phyloP scores from a whole-genome alignment of 2,329 filamentous ascomycete species.

The Microcera coccophila region DNA sequence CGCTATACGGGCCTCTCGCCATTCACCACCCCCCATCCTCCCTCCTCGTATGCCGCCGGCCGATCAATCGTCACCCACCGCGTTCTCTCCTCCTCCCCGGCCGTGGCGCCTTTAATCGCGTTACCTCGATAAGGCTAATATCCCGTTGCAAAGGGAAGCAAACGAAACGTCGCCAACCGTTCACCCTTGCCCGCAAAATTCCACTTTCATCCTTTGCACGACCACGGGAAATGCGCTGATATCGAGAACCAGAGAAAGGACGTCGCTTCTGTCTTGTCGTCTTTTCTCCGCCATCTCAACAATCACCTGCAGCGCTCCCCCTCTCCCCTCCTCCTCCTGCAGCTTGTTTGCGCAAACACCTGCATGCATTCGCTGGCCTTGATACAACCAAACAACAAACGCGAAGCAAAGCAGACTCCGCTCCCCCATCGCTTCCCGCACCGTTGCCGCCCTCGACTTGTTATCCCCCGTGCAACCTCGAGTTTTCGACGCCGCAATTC shows the following conservation, averaged over 20 bases:
- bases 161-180: not conserved
- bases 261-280: not conserved
- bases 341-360: not conserved
- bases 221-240: constrained; percentile 19
- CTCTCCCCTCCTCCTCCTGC: constrained; percentile 1
- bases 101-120: constrained; percentile 25
- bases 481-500: not conserved
- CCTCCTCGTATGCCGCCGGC: constrained; percentile 22
- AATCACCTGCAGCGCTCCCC: constrained; percentile 4
- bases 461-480: not conserved
- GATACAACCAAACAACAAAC: too few species aligned
- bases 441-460: too few species aligned
- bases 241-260: not conserved
- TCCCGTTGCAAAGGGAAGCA: constrained; percentile 1
- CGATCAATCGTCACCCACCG: constrained; percentile 24
- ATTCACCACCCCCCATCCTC: not conserved
- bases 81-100: too few species aligned
- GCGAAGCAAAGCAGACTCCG: too few species aligned
- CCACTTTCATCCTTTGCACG: constrained; percentile 2
- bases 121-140: too few species aligned
- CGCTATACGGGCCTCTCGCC: not conserved
- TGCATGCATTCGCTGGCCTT: not conserved
- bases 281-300: constrained; percentile 12
- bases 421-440: too few species aligned
- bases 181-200: not conserved